A percentile compares a stretch with the other conserved stretches of the same genome.
Evolutionary conservation across 208 protist species (phyloP).

Genomic region (Giardia duodenalis): DNA sequence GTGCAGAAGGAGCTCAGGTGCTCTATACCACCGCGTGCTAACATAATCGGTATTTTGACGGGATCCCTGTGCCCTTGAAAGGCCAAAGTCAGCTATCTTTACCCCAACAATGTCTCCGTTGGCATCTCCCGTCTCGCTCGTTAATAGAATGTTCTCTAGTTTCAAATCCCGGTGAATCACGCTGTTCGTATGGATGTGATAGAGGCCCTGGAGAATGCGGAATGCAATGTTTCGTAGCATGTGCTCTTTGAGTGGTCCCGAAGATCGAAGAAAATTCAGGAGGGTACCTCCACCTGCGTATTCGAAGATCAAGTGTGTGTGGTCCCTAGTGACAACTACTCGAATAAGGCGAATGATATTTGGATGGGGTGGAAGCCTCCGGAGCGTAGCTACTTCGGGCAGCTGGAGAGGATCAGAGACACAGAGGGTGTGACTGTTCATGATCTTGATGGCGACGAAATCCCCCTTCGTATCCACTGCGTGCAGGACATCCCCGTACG

Average conservation of each 20-base stretch:
- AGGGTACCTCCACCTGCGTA: background rate
- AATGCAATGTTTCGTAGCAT: background rate
- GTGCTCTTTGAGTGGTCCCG: background rate
- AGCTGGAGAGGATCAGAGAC: background rate
- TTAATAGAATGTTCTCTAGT: constrained; percentile 26
- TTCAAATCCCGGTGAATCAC: constrained; percentile 29
- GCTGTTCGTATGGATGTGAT: background rate
- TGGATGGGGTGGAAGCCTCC: background rate
- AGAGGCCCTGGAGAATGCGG: background rate
- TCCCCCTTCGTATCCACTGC: background rate
- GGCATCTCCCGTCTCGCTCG: background rate
- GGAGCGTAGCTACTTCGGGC: background rate
- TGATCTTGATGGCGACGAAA: background rate
- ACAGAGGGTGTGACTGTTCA: background rate
- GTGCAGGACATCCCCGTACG: background rate
- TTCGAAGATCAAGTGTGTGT: background rate
- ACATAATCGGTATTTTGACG: constrained; percentile 21
- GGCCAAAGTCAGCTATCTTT: constrained; percentile 29
- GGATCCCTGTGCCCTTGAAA: background rate
- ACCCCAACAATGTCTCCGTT: background rate
- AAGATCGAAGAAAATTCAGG: background rate
- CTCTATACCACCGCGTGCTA: constrained; percentile 31
- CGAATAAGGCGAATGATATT: background rate
- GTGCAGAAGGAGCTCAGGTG: constrained; percentile 29
- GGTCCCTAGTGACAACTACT: background rate